These are phyloP conservation scores for Thelephora terrestris DNA, from an alignment of 1,284 basidiomycete species.

Conservation along the genomic window DNA sequence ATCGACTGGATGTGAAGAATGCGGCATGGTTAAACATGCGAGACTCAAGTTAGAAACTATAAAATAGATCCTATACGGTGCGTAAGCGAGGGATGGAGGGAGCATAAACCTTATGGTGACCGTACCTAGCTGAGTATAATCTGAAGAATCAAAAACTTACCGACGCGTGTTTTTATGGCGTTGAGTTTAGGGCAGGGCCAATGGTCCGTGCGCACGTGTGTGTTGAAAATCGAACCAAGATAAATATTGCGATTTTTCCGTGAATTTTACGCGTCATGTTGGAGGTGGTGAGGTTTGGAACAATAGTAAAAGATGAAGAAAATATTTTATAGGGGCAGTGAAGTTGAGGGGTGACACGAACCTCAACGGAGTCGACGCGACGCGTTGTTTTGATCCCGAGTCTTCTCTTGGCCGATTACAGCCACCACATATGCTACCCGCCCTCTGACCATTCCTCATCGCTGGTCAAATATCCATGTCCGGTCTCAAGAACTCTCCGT, in stretches of 20 bases:
- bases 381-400: no score
- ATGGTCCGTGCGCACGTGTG: no score
- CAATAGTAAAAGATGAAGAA: no score
- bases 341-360: no score
- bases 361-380: no score
- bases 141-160: slow-evolving; percentile 32
- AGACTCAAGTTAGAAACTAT: slow-evolving; percentile 85
- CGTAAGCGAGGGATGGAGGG: neutral
- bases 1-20: slow-evolving; percentile 75
- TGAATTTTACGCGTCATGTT: no score
- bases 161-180: slow-evolving; percentile 29
- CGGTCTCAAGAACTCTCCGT: slow-evolving; percentile 69
- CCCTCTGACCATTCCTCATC: neutral
- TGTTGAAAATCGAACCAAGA: no score
- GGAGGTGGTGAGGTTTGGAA: no score
- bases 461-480: slow-evolving; percentile 48
- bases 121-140: slow-evolving; percentile 68
- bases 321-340: no score
- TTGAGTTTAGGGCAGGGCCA: slow-evolving; percentile 19
- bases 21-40: slow-evolving; percentile 81
- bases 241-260: no score
- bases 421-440: no score
- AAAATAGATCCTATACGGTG: slow-evolving; percentile 58
- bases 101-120: neutral
- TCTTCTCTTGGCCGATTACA: no score